phyloP scores from a whole-genome alignment of 768 basidiomycete species.

The Kwoniella europaea region DNA sequence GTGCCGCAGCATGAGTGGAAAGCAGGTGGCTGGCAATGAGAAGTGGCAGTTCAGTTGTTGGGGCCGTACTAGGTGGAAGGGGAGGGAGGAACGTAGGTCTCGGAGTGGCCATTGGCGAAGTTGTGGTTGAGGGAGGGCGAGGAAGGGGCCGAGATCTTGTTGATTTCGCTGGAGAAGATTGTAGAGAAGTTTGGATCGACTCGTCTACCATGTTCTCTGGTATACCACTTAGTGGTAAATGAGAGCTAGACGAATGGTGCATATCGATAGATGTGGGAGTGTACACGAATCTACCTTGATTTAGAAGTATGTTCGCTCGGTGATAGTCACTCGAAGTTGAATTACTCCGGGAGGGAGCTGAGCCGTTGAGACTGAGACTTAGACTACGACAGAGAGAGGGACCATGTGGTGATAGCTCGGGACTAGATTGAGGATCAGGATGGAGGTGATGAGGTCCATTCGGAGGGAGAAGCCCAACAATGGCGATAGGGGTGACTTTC shows the following conservation, averaged over 20 bases:
- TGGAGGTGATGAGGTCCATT: neutral
- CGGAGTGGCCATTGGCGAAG: constrained; percentile 5
- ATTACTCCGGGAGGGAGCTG: neutral
- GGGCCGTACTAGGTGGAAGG: neutral
- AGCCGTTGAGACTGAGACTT: neutral
- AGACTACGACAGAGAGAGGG: neutral
- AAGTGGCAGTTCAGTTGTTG: constrained; percentile 28
- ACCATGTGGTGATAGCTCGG: neutral
- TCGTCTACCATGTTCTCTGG: constrained; percentile 8
- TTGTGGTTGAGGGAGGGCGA: constrained; percentile 2
- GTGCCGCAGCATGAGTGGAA: constrained; percentile 35
- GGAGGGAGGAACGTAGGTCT: constrained; percentile 18
- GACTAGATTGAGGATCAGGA: too few species aligned
- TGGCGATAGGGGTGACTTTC: neutral
- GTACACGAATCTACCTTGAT: neutral
- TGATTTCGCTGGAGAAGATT: constrained; percentile 11
- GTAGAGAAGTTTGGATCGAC: constrained; percentile 13
- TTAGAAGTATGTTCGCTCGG: too few species aligned
- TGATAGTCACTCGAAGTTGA: neutral
- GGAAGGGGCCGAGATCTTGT: constrained; percentile 9
- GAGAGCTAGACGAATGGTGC: constrained; percentile 3
- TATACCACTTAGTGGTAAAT: constrained; percentile 1
- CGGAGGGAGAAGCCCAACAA: neutral
- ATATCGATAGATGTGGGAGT: neutral
- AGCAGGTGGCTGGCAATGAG: constrained; percentile 48